A percentile compares a stretch with the other conserved stretches of the same genome.
Evolutionary conservation across 2,329 filamentous ascomycete species (phyloP).

Genomic region (Monilinia vaccinii-corymbosi): DNA sequence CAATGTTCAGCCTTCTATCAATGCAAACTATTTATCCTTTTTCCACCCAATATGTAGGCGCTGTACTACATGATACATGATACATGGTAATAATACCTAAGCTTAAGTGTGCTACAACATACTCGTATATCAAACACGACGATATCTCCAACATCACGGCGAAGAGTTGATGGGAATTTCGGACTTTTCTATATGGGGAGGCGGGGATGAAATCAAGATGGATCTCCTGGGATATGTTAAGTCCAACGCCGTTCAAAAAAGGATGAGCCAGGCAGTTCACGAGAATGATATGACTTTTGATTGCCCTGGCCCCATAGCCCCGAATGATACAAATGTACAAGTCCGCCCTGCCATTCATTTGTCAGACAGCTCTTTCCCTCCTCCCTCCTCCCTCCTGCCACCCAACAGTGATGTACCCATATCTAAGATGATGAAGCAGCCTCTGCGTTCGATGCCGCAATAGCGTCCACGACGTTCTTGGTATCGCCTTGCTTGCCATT

Average conservation of each 20-base stretch:
- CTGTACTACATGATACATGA: background rate
- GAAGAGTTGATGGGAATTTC: background rate
- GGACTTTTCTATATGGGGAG: background rate
- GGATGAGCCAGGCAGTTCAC: background rate
- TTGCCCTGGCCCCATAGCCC: constrained; percentile 14
- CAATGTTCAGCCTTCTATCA: background rate
- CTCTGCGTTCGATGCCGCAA: constrained; percentile 33
- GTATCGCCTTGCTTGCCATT: constrained; percentile 91
- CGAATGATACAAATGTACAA: constrained; percentile 28
- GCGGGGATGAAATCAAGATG: background rate
- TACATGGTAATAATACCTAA: background rate
- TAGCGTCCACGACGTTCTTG: constrained; percentile 59
- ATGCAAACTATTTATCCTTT: background rate
- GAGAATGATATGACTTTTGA: constrained; percentile 8
- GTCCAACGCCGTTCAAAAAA: background rate
- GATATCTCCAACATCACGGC: background rate
- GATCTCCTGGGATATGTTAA: background rate
- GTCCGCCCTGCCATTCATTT: constrained; percentile 7
- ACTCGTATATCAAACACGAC: background rate
- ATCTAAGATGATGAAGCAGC: constrained; percentile 21
- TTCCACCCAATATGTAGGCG: background rate
- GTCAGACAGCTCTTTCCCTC: constrained; percentile 2
- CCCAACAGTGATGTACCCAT: background rate
- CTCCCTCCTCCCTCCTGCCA: constrained; percentile 3
- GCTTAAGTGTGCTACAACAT: background rate